Percentiles rank a stretch among this genome's conserved stretches.
Evolutionary conservation across 2,329 filamentous ascomycete species (phyloP).

Genomic region (Calonectria pteridis): DNA sequence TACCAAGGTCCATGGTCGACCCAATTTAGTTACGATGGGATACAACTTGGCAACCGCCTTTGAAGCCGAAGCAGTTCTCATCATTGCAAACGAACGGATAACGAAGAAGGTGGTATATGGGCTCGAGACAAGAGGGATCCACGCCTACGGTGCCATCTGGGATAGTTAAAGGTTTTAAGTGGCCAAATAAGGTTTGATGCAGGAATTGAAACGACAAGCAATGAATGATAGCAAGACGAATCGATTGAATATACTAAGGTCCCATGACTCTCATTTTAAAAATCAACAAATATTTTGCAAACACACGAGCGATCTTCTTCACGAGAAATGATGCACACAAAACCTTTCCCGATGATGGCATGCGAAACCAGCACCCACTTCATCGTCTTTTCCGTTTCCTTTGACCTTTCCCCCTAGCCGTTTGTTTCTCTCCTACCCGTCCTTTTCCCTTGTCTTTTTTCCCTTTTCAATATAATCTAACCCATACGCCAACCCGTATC

Average conservation of each 20-base stretch:
- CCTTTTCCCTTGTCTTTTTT: too few relatives aligned
- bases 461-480: background rate
- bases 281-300: background rate
- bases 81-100: constrained; percentile 77
- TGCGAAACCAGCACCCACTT: background rate
- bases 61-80: constrained; percentile 76
- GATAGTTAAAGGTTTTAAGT: constrained; percentile 59
- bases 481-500: background rate
- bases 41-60: constrained; percentile 68
- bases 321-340: background rate
- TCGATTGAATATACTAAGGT: background rate
- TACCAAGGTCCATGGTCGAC: constrained; percentile 69
- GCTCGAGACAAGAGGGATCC: constrained; percentile 73
- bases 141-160: constrained; percentile 80
- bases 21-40: constrained; percentile 64
- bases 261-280: too few relatives aligned
- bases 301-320: background rate
- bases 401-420: too few relatives aligned
- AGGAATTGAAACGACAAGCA: background rate
- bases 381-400: background rate
- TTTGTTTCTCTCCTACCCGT: too few relatives aligned
- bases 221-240: background rate
- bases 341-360: background rate
- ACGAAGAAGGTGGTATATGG: constrained; percentile 77
- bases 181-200: background rate